Percentiles rank a stretch among this genome's conserved stretches.
Evolutionary conservation across 2,329 filamentous ascomycete species (phyloP).

Genomic region (Claviceps quebecensis): DNA sequence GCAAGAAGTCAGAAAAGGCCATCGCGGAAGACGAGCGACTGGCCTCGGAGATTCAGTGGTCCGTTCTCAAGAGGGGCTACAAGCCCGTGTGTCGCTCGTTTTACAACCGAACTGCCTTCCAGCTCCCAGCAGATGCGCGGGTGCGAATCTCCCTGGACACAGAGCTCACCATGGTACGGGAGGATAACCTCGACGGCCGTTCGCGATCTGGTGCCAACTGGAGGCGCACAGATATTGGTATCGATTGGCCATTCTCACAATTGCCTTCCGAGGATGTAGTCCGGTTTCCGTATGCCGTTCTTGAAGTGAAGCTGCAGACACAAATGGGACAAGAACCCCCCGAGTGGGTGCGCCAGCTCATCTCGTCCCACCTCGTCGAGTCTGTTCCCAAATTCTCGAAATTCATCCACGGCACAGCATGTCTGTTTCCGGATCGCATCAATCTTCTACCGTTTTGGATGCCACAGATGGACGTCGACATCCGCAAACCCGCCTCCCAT

Average conservation of each 20-base stretch:
- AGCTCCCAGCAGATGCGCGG: conserved; percentile 87
- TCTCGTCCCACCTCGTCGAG: conserved; percentile 86
- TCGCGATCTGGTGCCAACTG: conserved; percentile 74
- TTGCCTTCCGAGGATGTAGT: conserved; percentile 73
- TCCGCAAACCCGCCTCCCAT: conserved; percentile 79
- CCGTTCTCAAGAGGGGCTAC: conserved; percentile 73
- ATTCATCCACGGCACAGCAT: conserved; percentile 91
- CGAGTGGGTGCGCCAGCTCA: conserved; percentile 90
- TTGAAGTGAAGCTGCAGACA: conserved; percentile 96
- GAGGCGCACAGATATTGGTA: conserved; percentile 93
- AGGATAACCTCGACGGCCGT: conserved; percentile 82
- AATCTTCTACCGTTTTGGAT: conserved; percentile 91
- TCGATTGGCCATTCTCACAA: conserved; percentile 89
- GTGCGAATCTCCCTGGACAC: conserved; percentile 96
- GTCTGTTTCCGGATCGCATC: conserved; percentile 75
- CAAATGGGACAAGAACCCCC: conserved; percentile 90
- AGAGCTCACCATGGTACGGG: conserved; percentile 84
- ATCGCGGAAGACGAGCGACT: conserved; percentile 85
- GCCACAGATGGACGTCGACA: conserved; percentile 96
- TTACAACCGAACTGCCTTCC: conserved; percentile 96
- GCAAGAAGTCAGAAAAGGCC: conserved; percentile 83
- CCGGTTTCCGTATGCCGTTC: conserved; percentile 86
- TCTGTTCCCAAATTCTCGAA: conserved; percentile 99
- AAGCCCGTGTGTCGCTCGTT: conserved; percentile 87
- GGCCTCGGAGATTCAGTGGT: conserved; percentile 86